phyloP scores from a whole-genome alignment of 2,329 filamentous ascomycete genomes.

The Nakataea oryzae region DNA sequence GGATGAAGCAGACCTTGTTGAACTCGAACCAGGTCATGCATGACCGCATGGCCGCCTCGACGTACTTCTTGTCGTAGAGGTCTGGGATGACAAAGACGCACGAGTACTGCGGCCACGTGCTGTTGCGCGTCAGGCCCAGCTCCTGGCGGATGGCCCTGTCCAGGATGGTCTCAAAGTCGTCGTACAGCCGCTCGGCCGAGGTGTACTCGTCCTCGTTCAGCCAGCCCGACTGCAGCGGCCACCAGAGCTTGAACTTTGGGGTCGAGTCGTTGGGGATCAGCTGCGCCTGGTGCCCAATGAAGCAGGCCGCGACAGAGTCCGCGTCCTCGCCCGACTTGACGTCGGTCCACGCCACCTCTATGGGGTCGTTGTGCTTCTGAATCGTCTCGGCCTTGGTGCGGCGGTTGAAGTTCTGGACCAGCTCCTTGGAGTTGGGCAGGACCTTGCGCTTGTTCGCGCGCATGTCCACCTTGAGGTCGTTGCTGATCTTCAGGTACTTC shows the following conservation, averaged over 20 bases:
- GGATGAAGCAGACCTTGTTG: slow-evolving; percentile 81
- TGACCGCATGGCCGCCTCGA: slow-evolving; percentile 74
- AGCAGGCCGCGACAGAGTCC: slow-evolving; percentile 48
- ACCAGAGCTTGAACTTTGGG: slow-evolving; percentile 84
- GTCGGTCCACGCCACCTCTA: slow-evolving; percentile 94
- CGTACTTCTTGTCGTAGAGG: slow-evolving; percentile 88
- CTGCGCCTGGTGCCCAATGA: slow-evolving; percentile 72
- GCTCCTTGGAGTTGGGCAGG: slow-evolving; percentile 91
- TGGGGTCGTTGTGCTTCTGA: slow-evolving; percentile 85
- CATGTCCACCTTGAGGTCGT: slow-evolving; percentile 84
- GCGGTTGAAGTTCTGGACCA: slow-evolving; percentile 90
- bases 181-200: slow-evolving; percentile 67
- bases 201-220: slow-evolving; percentile 85
- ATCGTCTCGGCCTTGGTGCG: slow-evolving; percentile 77
- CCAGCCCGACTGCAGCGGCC: slow-evolving; percentile 79
- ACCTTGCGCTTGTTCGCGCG: slow-evolving; percentile 89
- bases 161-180: slow-evolving; percentile 79
- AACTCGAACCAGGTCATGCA: slow-evolving; percentile 87
- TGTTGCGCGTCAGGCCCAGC: slow-evolving; percentile 65
- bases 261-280: slow-evolving; percentile 82
- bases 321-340: slow-evolving; percentile 56
- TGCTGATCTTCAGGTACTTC: slow-evolving; percentile 71
- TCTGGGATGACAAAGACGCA: slow-evolving; percentile 97
- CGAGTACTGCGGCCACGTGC: slow-evolving; percentile 81
- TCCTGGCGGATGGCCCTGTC: slow-evolving; percentile 83